phyloP scores from a whole-genome alignment of 768 basidiomycete species.

The Strobilomyces echinocephalus region DNA sequence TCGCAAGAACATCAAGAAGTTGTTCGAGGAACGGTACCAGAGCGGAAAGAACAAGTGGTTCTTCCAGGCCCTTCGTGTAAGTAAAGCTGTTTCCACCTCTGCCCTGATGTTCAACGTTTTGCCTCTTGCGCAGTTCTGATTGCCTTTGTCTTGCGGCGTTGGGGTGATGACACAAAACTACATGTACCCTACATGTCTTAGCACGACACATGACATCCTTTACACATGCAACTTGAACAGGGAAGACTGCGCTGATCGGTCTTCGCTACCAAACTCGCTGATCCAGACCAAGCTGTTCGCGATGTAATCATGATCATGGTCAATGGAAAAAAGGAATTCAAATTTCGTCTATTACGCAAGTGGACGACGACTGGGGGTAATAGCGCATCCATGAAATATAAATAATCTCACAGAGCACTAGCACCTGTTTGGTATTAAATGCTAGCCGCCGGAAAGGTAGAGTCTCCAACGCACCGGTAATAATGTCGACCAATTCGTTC shows the following conservation, averaged over 20 bases:
- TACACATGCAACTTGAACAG: not conserved
- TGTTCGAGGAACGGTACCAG: conserved; percentile 92
- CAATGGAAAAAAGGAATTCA: conserved; percentile 13
- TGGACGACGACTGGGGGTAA: conserved; percentile 7
- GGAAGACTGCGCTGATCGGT: not conserved
- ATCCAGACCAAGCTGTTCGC: not conserved
- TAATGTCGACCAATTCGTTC: conserved; percentile 90
- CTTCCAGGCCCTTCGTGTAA: conserved; percentile 81
- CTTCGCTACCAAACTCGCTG: not conserved
- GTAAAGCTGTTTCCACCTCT: conserved; percentile 9
- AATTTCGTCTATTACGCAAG: conserved; percentile 20
- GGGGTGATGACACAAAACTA: conserved; percentile 30
- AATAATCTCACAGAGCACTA: conserved; percentile 40
- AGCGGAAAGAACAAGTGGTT: conserved; percentile 98
- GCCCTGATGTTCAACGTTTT: conserved; percentile 3
- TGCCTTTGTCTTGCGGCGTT: conserved; percentile 8
- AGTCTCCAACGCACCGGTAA: conserved; percentile 58
- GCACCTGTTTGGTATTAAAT: conserved; percentile 33
- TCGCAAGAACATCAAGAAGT: conserved; percentile 95
- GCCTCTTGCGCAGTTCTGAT: conserved; percentile 33
- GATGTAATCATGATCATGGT: not conserved
- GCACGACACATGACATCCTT: conserved; percentile 25
- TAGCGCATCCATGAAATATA: conserved; percentile 11
- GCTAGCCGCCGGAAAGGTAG: not conserved
- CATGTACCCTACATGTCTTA: conserved; percentile 36